Base-by-base conservation (phyloP, 1,139 yeast species). In the Pichia sp. region DNA sequence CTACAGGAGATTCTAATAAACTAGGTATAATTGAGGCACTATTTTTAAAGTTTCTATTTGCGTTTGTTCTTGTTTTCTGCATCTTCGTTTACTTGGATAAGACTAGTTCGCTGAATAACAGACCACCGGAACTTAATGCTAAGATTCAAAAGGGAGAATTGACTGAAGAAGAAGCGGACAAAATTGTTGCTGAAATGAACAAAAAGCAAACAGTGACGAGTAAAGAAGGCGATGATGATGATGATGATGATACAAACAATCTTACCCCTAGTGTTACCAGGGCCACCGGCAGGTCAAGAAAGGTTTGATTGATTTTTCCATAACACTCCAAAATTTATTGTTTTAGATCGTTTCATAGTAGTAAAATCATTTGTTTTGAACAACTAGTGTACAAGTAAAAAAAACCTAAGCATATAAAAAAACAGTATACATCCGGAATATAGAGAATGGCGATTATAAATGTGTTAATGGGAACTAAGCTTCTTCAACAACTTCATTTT, bases 81-180 rank as follows among this genome's bases (percentile, higher is more conserved):
- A 41, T 49, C 3, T 57, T 51, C 34, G 50, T 55, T 26, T 55
- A 54, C 36, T 45, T 56, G 29, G 60, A 57, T 37, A 52, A 50
- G 40, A 49, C 51, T 1, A 49, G 54, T 4, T 43, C 47, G 7
- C 43, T 56, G 5, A 56, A 56, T 37, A 48, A 47, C 0, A 44
- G 44, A n/a, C 40, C 53, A 3, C 53, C 56, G 2, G 53, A 53
- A 40, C 55, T 53, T 37, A 56, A 55, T 34, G 39, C 35, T 28
- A 47, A 35, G 16, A 28, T 44, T 32, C 40, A 45, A 11, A 42
- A 39, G 27, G 33, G 16, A 31, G 41, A 38, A 26, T 28, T 10
- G 27, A 33, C 32, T 4, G 41, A 36, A 16, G 35, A 38, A 11
- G 34, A 32, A 27, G 28, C 29, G 26, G 36, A 33, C 8, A 27